Conservation (phyloP, 1,139 yeast genomes). For the Debaryomycetaceae sp. region DNA sequence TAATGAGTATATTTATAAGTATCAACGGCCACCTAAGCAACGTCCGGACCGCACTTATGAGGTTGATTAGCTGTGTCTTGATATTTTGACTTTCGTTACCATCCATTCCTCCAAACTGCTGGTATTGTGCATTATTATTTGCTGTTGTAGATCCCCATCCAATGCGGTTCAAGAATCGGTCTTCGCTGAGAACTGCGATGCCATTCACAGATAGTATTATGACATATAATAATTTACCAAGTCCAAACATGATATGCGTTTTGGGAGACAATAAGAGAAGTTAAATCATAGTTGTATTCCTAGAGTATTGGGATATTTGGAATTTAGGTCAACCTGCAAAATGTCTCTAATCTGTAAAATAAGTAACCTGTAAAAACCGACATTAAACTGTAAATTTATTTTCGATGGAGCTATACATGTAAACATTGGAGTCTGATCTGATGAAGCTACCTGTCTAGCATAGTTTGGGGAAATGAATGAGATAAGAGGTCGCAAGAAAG, state of each 20-base stretch:
- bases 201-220: constrained; percentile 41
- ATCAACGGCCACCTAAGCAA: constrained; percentile 46
- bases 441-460: not conserved
- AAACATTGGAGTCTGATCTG: constrained; percentile 1
- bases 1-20: constrained; percentile 35
- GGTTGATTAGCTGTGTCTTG: constrained; percentile 37
- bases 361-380: not conserved
- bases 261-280: no score
- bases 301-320: not conserved
- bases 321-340: not conserved
- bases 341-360: not conserved
- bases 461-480: constrained; percentile 2
- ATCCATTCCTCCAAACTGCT: constrained; percentile 22
- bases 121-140: constrained; percentile 25
- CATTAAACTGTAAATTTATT: constrained; percentile 2
- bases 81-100: constrained; percentile 26
- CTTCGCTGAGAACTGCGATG: constrained; percentile 47
- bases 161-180: constrained; percentile 44
- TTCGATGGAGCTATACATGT: not conserved
- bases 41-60: constrained; percentile 47
- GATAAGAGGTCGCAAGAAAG: constrained; percentile 51
- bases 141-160: constrained; percentile 37
- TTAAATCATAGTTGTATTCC: no score
- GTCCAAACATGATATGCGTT: constrained; percentile 35
- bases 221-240: constrained; percentile 44